phyloP scores from a whole-genome alignment of 2,329 filamentous ascomycete genomes.

The Ophiostoma sp. region DNA sequence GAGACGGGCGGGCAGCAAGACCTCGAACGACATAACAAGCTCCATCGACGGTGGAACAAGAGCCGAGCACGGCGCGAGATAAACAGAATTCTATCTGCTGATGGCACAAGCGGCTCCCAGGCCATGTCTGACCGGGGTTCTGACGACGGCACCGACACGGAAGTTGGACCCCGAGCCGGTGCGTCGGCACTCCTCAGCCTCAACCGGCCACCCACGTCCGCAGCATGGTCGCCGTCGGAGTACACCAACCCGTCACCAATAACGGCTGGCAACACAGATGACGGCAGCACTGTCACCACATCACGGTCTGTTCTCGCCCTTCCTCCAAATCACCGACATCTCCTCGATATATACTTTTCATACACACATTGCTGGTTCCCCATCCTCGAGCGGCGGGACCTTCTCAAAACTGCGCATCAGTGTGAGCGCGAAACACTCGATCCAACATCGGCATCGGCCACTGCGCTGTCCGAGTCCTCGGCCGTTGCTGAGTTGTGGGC shows the following conservation, averaged over 20 bases:
- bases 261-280: conserved; percentile 1
- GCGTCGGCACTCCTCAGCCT: no score
- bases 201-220: conserved; percentile 25
- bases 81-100: conserved; percentile 53
- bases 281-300: neutral
- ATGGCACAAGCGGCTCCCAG: conserved; percentile 26
- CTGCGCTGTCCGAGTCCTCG: neutral
- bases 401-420: conserved; percentile 45
- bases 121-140: neutral
- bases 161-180: neutral
- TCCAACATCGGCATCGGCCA: neutral
- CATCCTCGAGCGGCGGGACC: conserved; percentile 60
- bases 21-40: conserved; percentile 45
- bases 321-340: conserved; percentile 50
- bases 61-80: conserved; percentile 58
- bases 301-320: conserved; percentile 31
- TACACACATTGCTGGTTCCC: conserved; percentile 75
- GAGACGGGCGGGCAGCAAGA: conserved; percentile 25
- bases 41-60: conserved; percentile 59
- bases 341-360: conserved; percentile 68
- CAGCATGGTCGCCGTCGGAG: conserved; percentile 34
- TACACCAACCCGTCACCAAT: conserved; percentile 28
- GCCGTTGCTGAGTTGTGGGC: conserved; percentile 50
- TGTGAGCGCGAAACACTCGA: conserved; percentile 32
- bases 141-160: conserved; percentile 4